phyloP scores from a whole-genome alignment of 2,329 filamentous ascomycete genomes.

The Incumbomyces lentus region DNA sequence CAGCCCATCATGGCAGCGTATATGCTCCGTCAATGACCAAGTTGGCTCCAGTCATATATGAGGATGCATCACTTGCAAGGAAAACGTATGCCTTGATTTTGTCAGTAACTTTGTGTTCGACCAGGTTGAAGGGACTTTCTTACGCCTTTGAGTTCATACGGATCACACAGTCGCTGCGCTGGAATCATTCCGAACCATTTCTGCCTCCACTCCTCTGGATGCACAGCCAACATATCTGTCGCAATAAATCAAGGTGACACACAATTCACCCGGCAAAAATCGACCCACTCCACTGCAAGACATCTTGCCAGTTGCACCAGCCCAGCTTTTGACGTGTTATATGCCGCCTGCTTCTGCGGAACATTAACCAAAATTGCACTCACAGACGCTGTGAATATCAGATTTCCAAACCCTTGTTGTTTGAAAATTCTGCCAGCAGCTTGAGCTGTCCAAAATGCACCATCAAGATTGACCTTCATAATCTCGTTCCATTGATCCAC shows the following conservation, averaged over 20 bases:
- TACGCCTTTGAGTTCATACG: conserved; percentile 32
- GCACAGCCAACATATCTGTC: conserved; percentile 27
- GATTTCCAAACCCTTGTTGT: conserved; percentile 26
- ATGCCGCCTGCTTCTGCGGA: conserved; percentile 31
- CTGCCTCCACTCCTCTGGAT: conserved; percentile 28
- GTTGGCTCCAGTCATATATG: conserved; percentile 39
- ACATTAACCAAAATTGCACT: conserved; percentile 31
- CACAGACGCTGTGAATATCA: conserved; percentile 31
- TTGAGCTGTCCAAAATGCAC: conserved; percentile 31
- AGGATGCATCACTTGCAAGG: conserved; percentile 35
- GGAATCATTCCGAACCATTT: conserved; percentile 33
- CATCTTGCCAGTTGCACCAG: conserved; percentile 31
- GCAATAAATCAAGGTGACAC: conserved; percentile 33
- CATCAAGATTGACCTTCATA: conserved; percentile 31
- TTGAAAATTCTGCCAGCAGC: conserved; percentile 30
- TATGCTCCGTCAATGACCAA: conserved; percentile 40
- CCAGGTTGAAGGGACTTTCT: conserved; percentile 1
- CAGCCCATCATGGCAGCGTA: conserved; percentile 18
- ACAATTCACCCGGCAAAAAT: conserved; percentile 31
- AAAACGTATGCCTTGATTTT: conserved; percentile 32
- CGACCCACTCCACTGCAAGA: conserved; percentile 31
- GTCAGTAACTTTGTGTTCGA: neutral
- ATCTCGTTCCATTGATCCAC: conserved; percentile 32
- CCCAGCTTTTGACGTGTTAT: conserved; percentile 30
- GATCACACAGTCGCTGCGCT: conserved; percentile 27